Evolutionary conservation across 495 filamentous ascomycete genomes (phyloP).

Genomic region (Neurospora sp.): DNA sequence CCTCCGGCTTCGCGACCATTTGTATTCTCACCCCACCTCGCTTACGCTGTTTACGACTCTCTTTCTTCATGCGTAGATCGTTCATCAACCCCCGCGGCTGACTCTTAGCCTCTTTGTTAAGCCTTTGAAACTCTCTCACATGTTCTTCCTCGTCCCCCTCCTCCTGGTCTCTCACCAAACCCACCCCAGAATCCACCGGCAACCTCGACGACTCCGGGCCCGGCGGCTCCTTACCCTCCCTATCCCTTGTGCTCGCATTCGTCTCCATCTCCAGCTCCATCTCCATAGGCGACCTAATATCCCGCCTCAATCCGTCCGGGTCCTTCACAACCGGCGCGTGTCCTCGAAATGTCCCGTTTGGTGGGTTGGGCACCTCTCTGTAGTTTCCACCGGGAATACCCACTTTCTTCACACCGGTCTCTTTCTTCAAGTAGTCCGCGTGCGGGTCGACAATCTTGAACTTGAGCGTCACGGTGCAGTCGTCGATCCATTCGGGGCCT

Average conservation of each 20-base stretch:
- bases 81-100: neutral
- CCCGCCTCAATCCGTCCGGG: neutral
- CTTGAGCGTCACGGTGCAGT: neutral
- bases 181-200: neutral
- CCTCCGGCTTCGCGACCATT: neutral
- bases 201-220: neutral
- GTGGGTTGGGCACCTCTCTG: neutral
- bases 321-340: neutral
- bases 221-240: neutral
- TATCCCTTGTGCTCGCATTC: neutral
- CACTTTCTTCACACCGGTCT: neutral
- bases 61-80: neutral
- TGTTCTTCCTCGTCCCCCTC: neutral
- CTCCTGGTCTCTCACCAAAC: neutral
- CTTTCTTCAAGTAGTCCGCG: neutral
- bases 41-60: neutral
- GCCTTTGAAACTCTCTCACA: neutral
- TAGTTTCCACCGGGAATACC: neutral
- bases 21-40: neutral
- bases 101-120: neutral
- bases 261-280: neutral
- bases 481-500: neutral
- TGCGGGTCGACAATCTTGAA: neutral
- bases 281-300: neutral
- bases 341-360: neutral